Evolutionary conservation across 768 basidiomycete species (phyloP), one percentile per base, ranked within the genome.

Genomic region (Coprinellus micaceus): DNA sequence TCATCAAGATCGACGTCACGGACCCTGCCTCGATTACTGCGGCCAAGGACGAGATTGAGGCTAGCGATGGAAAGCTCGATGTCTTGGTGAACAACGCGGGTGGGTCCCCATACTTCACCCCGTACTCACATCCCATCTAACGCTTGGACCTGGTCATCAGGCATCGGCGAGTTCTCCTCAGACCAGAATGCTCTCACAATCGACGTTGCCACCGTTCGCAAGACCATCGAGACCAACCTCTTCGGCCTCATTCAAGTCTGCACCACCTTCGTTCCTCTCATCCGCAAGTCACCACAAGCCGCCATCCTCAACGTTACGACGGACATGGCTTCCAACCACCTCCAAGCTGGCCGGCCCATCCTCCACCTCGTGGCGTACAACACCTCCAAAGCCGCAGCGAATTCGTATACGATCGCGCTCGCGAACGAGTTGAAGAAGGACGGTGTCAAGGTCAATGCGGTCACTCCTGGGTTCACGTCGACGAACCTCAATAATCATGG

Each of bases 311-410:
- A 77, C 53, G 76, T 80, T n/a, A 64, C 66, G 26, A 70, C 69
- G 13, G 77, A 77, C 63, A 76, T 80, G 77, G 74, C 75, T 1
- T 80, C 77, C 22, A 80, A 78, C 62, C 15, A 43, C n/a, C 5
- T 19, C 55, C 41, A 72, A 74, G 69, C 77, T 21, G 66, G 69
- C 2, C 60, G 72, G 26, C 61, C 68, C 2, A 13, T 44, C 21
- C 57, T 74, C 15, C 74, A 77, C 61, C 52, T 70, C 26, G 71
- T 73, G 22, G 44, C 53, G 6, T 89, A 88, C 65, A 88, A 87
- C 61, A 83, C 86, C 2, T 85, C 82, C 58, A 89, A 89, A 71
- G 86, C 82, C 0, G 88, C 88, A 5, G 82, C 81, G 0, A 83
- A 84, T 43, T 79, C 80, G 41, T 80, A 88, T 48, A 72, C 77